These are phyloP conservation scores for Macadamia tetraphylla DNA, from an alignment of 164 flowering plant genomes.

Conservation along the genomic window DNA sequence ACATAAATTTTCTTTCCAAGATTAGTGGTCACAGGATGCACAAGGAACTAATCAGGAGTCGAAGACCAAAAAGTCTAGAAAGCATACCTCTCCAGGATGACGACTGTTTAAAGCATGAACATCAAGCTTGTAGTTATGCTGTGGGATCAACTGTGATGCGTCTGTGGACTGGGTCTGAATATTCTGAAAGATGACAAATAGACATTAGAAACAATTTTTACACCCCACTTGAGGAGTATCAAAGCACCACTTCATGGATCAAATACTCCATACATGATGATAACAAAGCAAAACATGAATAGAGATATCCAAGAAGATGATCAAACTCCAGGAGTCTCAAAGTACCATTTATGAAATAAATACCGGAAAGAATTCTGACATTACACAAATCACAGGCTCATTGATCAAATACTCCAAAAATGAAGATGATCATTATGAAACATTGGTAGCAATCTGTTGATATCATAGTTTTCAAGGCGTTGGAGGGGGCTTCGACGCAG, in stretches of 20 bases:
- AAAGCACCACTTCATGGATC: neutral
- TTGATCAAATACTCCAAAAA: no score
- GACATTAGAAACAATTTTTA: neutral
- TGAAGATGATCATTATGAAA: neutral
- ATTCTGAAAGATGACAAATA: constrained; percentile 37
- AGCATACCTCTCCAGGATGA: constrained; percentile 88
- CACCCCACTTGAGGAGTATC: neutral
- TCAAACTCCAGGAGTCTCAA: no score
- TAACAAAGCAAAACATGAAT: neutral
- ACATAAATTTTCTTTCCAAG: no score
- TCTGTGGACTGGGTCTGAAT: constrained; percentile 62
- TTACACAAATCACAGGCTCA: no score
- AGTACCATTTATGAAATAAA: no score
- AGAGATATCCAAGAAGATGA: neutral
- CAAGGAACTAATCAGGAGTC: neutral
- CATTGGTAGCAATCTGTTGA: neutral
- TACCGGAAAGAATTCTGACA: no score
- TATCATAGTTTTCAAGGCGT: no score
- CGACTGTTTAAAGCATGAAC: constrained; percentile 80
- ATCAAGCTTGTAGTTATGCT: constrained; percentile 97
- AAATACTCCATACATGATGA: neutral
- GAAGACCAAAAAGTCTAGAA: neutral
- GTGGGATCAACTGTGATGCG: constrained; percentile 84
- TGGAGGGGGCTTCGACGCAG: no score
- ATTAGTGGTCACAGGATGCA: neutral